A percentile compares a stretch with the other conserved stretches of the same genome.
Conservation (phyloP, 371 early-diverging fungal genomes). For the Mucor circinelloides region DNA sequence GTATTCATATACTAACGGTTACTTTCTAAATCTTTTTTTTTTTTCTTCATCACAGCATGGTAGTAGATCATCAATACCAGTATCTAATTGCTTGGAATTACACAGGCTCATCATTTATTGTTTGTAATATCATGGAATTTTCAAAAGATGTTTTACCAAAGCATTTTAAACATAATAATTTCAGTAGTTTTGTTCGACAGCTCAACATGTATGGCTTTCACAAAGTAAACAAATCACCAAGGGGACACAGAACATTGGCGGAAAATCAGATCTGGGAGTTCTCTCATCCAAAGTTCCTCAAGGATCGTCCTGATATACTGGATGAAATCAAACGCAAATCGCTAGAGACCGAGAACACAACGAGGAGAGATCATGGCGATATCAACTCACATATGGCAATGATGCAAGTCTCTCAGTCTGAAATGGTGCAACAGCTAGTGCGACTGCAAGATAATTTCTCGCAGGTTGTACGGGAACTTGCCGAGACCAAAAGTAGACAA, state of each 20-base stretch:
- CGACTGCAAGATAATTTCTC: constrained; percentile 70
- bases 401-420: constrained; percentile 70
- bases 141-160: constrained; percentile 83
- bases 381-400: constrained; percentile 66
- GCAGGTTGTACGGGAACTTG: constrained; percentile 70
- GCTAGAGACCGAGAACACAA: constrained; percentile 68
- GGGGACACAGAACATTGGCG: constrained; percentile 70
- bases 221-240: constrained; percentile 75
- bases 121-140: constrained; percentile 88
- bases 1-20: neutral
- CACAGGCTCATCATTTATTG: constrained; percentile 86
- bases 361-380: constrained; percentile 63
- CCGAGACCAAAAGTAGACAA: constrained; percentile 67
- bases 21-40: neutral
- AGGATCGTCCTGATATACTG: constrained; percentile 57
- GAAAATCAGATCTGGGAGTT: constrained; percentile 77
- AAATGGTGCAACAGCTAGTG: constrained; percentile 69
- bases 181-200: constrained; percentile 86
- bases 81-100: constrained; percentile 84
- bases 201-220: constrained; percentile 84
- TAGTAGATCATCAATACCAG: constrained; percentile 76
- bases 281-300: constrained; percentile 56
- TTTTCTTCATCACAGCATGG: constrained; percentile 58
- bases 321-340: constrained; percentile 65
- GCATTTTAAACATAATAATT: constrained; percentile 87